Percentiles rank a stretch among this genome's conserved stretches.
These are phyloP conservation scores for Geotrichum histeridarum DNA, from an alignment of 1,139 yeast species.

Conservation along the genomic window DNA sequence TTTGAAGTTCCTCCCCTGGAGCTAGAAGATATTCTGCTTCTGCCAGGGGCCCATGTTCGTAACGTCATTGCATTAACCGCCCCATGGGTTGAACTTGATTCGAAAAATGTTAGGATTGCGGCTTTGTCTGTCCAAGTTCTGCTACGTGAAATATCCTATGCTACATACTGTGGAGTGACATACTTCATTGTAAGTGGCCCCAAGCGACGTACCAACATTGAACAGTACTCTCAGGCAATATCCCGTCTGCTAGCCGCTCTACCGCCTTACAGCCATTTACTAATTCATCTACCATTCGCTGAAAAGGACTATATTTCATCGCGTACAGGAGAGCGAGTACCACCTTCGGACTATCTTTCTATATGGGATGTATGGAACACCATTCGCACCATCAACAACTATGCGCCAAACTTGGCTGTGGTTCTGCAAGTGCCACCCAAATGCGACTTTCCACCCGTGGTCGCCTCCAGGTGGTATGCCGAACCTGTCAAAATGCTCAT, in stretches of 20 bases:
- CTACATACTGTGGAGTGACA: slow-evolving; percentile 50
- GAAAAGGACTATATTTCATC: slow-evolving; percentile 38
- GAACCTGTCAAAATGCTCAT: slow-evolving; percentile 59
- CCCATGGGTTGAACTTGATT: slow-evolving; percentile 61
- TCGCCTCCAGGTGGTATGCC: slow-evolving; percentile 55
- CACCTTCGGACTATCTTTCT: slow-evolving; percentile 49
- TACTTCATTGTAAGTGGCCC: slow-evolving; percentile 59
- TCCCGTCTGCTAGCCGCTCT: slow-evolving; percentile 30
- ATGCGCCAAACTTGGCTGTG: slow-evolving; percentile 48
- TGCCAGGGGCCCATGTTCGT: slow-evolving; percentile 38
- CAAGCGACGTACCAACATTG: slow-evolving; percentile 48
- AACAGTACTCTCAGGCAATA: slow-evolving; percentile 46
- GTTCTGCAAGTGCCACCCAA: slow-evolving; percentile 50
- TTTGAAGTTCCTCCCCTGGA: slow-evolving; percentile 20
- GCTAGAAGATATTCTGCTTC: slow-evolving; percentile 33
- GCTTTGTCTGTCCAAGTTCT: slow-evolving; percentile 52
- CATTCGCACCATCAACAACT: slow-evolving; percentile 49
- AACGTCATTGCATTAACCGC: slow-evolving; percentile 51
- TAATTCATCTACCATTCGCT: slow-evolving; percentile 43
- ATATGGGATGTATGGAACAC: slow-evolving; percentile 73
- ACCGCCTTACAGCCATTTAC: slow-evolving; percentile 33
- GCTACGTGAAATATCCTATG: slow-evolving; percentile 53
- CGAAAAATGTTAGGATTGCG: slow-evolving; percentile 45
- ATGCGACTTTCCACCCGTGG: slow-evolving; percentile 42
- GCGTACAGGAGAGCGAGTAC: slow-evolving; percentile 33